These are phyloP conservation scores for Rubia peregrina DNA, from an alignment of 305 asterid genomes.

Conservation along the genomic window DNA sequence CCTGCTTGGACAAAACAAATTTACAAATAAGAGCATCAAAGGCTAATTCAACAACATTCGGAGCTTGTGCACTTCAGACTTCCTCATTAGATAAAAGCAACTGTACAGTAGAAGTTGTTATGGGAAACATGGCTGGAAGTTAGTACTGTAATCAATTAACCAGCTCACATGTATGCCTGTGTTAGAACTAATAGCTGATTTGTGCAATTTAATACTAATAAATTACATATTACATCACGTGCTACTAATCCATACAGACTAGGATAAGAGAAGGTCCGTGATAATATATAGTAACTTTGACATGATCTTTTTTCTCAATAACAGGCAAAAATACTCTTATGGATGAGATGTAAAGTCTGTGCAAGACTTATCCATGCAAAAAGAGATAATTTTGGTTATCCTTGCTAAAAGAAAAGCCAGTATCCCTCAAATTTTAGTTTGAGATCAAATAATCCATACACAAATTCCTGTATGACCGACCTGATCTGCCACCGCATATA, in stretches of 20 bases:
- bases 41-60: not conserved
- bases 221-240: not conserved
- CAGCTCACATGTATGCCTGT: no score
- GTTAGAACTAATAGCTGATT: no score
- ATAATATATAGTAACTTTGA: not conserved
- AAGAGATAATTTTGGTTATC: not conserved
- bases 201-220: not conserved
- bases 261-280: not conserved
- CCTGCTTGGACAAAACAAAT: constrained; percentile 37
- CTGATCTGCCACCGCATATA: constrained; percentile 97
- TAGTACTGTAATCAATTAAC: not conserved
- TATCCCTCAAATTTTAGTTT: not conserved
- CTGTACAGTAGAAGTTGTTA: not conserved
- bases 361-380: not conserved
- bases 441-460: not conserved
- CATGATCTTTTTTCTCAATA: no score
- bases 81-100: not conserved
- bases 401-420: not conserved
- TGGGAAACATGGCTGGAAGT: not conserved
- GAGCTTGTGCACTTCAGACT: not conserved
- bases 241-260: not conserved
- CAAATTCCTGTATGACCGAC: constrained; percentile 26
- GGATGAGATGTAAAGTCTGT: not conserved
- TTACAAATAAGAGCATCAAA: not conserved
- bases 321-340: not conserved